Conservation (phyloP, 768 basidiomycete genomes). For the Russula griseocarnosa region DNA sequence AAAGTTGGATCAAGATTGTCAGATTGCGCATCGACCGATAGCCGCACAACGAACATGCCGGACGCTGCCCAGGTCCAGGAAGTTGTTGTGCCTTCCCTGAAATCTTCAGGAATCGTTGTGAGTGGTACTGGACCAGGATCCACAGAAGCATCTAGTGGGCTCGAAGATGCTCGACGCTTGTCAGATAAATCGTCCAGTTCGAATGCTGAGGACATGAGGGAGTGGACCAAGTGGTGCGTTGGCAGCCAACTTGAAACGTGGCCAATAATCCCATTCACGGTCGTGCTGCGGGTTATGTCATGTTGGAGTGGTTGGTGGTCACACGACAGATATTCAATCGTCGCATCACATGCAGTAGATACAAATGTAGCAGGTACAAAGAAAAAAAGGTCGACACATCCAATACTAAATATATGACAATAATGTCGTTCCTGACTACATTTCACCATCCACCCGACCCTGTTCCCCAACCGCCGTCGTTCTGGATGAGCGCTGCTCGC, state of each 20-base stretch:
- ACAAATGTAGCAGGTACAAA: slow-evolving; percentile 1
- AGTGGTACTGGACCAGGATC: not conserved
- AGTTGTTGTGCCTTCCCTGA: slow-evolving; percentile 16
- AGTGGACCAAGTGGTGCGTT: not conserved
- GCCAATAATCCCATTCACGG: not conserved
- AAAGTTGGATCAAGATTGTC: slow-evolving; percentile 26
- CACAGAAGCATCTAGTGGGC: not conserved
- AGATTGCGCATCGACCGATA: slow-evolving; percentile 4
- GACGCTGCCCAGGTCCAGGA: slow-evolving; percentile 26
- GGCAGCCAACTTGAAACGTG: not conserved
- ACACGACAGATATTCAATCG: slow-evolving; percentile 14
- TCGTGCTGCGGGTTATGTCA: slow-evolving; percentile 1
- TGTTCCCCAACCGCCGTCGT: slow-evolving; percentile 39
- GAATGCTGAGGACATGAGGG: slow-evolving; percentile 29
- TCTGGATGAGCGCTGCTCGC: slow-evolving; percentile 63
- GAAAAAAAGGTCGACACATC: not conserved
- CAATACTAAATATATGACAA: slow-evolving; percentile 27
- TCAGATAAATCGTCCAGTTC: slow-evolving; percentile 42
- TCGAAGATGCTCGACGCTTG: slow-evolving; percentile 16
- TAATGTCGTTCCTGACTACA: slow-evolving; percentile 18
- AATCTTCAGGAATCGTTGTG: slow-evolving; percentile 1
- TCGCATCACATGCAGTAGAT: slow-evolving; percentile 15
- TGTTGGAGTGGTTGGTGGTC: not conserved
- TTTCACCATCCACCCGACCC: slow-evolving; percentile 35
- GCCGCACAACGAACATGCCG: slow-evolving; percentile 24